Evolutionary conservation across 2,329 filamentous ascomycete species (phyloP), one percentile per base, ranked within the genome.

Genomic region (Cytospora leucostoma): DNA sequence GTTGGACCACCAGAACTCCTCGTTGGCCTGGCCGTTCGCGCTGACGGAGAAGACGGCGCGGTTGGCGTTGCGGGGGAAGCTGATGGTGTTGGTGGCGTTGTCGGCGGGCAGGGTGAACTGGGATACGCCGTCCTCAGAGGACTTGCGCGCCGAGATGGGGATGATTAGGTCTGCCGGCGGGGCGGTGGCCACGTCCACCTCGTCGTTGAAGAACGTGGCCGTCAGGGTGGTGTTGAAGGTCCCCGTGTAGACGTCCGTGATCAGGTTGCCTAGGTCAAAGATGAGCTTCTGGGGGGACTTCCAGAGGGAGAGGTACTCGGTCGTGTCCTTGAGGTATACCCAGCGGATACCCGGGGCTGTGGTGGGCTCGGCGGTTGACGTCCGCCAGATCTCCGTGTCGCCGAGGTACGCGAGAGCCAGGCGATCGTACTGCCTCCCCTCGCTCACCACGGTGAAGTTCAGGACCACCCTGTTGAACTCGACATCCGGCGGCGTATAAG

Each of bases 1-100:
- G 70, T 94, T 94, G 63, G 82, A 84, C 87, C 90, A 95, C 91
- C 92, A 96, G 70, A 94, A 94, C 73, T 96, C 92, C 76, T 95
- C 92, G 17, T 81, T 77, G 0, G 82, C 82, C 73, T 95, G 92
- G 0, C 90, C 92, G 68, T 88, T 92, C 17, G 91, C 90, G 10
- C 89, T 86, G n/a, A 95, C 81, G 0, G 89, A 87, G 61, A 94
- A 85, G 10, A 93, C 84, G 19, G 91, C 92, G 63, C 88, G 86
- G 59, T 84, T 83, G 21, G 82, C 81, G 70, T 91, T 89, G 56
- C 76, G 79, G 2, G 91, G 91, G 51, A 96, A 79, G n/a, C 68
- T 61, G 50, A 92, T 74, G 0, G 78, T 79, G 66, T 83, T 84
- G 1, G 80, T 81, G 1, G 89, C 88, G 62, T 81, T 83, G 63